Evolutionary conservation across 805 yeast genomes (phyloP), one percentile per base, ranked within the genome.

Genomic region (Metschnikowia vanudenii): DNA sequence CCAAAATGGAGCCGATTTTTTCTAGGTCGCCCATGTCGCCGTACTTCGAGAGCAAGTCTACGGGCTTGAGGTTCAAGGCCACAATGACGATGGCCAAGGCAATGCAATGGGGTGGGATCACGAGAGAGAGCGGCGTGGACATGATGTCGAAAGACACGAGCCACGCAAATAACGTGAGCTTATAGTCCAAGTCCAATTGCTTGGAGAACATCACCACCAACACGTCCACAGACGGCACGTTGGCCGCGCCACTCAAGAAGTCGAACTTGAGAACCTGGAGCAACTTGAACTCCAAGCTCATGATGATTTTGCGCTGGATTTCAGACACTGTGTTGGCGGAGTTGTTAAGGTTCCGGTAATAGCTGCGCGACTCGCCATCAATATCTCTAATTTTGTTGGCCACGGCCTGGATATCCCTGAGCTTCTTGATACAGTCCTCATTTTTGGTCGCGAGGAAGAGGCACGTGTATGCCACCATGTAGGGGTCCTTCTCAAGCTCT

Each of bases 371-470:
- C 31, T 66, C 67, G 3, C 67, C 60, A 45, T 70, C 69, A 33
- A 61, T 55, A 42, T 65, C 68, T 54, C 71, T 60, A n/a, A 65
- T 53, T 55, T 61, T 69, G 57, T 75, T 71, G 29, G 78, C 78
- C 13, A 75, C 79, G 3, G 65, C 62, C 37, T 84, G 75, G 11
- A 89, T 74, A 37, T 85, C 88, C 43, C 80, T 73, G 13, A 85
- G 62, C 55, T 85, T 85, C 61, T 88, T 89, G 35, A 89, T 83
- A 35, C 90, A 87, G 59, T 90, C 97, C 58, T 88, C 95, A 52
- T 82, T 81, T 62, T 90, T 88, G 36, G 84, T 71, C 2, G 96
- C 85, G 13, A 88, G 68, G 47, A 86, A 78, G 7, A 90, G 61
- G 44, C 89, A 77, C 9, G 92, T 76, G 8, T 84, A 64, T 0